These are phyloP conservation scores for Tanacetum coccineum DNA, from an alignment of 129 eudicot species.

Conservation along the genomic window DNA sequence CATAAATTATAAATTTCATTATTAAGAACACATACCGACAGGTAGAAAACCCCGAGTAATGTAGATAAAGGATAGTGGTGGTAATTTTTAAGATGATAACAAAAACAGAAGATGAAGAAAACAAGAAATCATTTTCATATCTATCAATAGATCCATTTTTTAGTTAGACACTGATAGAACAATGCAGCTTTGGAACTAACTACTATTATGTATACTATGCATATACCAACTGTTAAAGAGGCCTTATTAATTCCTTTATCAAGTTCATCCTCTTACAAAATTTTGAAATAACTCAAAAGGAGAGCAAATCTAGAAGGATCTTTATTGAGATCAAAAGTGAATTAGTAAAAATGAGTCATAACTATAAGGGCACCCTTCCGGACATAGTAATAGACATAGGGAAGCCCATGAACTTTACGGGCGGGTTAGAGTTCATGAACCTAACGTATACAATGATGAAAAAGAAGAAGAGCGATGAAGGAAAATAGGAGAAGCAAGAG, in stretches of 20 bases:
- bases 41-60: not conserved
- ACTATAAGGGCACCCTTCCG: conserved; percentile 28
- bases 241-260: conserved; percentile 23
- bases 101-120: conserved; percentile 42
- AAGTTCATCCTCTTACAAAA: conserved; percentile 15
- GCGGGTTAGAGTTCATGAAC: conserved; percentile 58
- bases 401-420: conserved; percentile 51
- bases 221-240: conserved; percentile 31
- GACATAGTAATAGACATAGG: conserved; percentile 48
- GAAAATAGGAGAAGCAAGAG: conserved; percentile 56
- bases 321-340: not conserved
- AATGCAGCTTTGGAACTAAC: conserved; percentile 45
- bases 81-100: conserved; percentile 16
- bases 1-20: not conserved
- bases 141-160: conserved; percentile 31
- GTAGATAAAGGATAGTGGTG: not conserved
- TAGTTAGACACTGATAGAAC: conserved; percentile 12
- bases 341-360: conserved; percentile 30
- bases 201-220: conserved; percentile 24
- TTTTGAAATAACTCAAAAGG: not conserved
- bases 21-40: not conserved
- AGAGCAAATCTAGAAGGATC: not conserved
- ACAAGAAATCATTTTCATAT: conserved; percentile 35
- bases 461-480: conserved; percentile 41
- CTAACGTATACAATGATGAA: conserved; percentile 65